These are phyloP conservation scores for Sporopachydermia quercuum DNA, from an alignment of 805 yeast species.

Conservation along the genomic window DNA sequence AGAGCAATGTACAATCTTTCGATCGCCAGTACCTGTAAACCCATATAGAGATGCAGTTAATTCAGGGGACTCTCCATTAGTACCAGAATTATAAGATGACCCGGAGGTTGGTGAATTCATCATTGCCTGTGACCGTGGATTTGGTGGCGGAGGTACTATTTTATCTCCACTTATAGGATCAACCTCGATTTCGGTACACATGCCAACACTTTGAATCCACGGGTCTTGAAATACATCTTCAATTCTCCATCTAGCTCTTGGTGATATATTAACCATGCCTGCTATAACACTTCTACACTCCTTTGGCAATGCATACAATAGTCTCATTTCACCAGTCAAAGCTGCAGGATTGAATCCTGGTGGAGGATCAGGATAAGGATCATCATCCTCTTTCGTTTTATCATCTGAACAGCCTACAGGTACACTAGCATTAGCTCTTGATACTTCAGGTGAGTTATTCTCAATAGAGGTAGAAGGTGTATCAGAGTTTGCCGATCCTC, in stretches of 20 bases:
- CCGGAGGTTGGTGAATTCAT: neutral
- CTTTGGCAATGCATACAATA: slow-evolving; percentile 54
- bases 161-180: slow-evolving; percentile 16
- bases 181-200: slow-evolving; percentile 46
- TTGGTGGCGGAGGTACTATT: slow-evolving; percentile 13
- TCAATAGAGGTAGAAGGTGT: slow-evolving; percentile 12
- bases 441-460: slow-evolving; percentile 7
- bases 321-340: slow-evolving; percentile 55
- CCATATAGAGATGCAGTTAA: slow-evolving; percentile 5
- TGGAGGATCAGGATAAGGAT: slow-evolving; percentile 1
- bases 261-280: slow-evolving; percentile 72
- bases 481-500: slow-evolving; percentile 7
- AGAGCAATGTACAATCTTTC: slow-evolving; percentile 25
- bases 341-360: slow-evolving; percentile 31
- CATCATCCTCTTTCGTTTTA: neutral
- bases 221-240: slow-evolving; percentile 64
- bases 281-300: slow-evolving; percentile 54
- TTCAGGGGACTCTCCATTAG: neutral
- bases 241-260: slow-evolving; percentile 70
- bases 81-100: neutral
- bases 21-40: slow-evolving; percentile 23
- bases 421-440: neutral
- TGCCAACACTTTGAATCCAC: slow-evolving; percentile 48
- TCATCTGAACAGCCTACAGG: neutral
- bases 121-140: neutral